Percentiles rank a stretch among this genome's conserved stretches.
These are phyloP conservation scores for Aspergillus egyptiacus DNA, from an alignment of 495 filamentous ascomycete genomes.

Conservation along the genomic window DNA sequence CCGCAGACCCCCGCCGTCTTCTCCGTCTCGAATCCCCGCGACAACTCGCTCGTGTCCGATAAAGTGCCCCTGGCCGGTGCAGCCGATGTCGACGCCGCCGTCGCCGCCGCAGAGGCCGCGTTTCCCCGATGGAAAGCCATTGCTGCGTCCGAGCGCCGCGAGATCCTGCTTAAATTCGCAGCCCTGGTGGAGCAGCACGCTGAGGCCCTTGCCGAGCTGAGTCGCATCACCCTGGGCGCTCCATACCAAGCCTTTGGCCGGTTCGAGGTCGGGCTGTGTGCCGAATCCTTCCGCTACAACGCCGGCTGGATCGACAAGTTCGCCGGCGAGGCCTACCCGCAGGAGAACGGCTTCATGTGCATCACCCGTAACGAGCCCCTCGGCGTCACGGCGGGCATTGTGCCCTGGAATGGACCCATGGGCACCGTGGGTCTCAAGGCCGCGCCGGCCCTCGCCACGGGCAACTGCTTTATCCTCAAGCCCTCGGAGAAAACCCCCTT, in stretches of 20 bases:
- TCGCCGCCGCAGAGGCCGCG: conserved; percentile 38
- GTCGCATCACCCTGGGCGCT: conserved; percentile 2
- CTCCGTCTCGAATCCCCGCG: background rate
- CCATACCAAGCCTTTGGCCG: conserved; percentile 3
- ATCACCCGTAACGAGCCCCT: conserved; percentile 81
- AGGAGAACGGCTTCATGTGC: conserved; percentile 94
- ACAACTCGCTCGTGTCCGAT: background rate
- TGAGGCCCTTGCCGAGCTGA: background rate
- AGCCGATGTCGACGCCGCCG: conserved; percentile 12
- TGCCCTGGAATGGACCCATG: conserved; percentile 91
- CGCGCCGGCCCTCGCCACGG: conserved; percentile 79
- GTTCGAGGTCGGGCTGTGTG: conserved; percentile 58
- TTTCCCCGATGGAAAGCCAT: conserved; percentile 1
- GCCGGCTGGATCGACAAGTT: conserved; percentile 46
- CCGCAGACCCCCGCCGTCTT: background rate
- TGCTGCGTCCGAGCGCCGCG: background rate
- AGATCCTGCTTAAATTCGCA: conserved; percentile 29
- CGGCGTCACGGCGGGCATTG: conserved; percentile 84
- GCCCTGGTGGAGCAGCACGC: conserved; percentile 8
- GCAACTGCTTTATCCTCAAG: conserved; percentile 83
- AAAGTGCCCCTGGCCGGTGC: background rate
- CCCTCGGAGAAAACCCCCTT: conserved; percentile 89
- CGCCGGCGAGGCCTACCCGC: conserved; percentile 47
- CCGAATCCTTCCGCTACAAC: conserved; percentile 50
- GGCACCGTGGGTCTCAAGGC: conserved; percentile 86